Evolutionary conservation across 2,329 filamentous ascomycete species (phyloP).

Genomic region (Fusarium abutilonis): DNA sequence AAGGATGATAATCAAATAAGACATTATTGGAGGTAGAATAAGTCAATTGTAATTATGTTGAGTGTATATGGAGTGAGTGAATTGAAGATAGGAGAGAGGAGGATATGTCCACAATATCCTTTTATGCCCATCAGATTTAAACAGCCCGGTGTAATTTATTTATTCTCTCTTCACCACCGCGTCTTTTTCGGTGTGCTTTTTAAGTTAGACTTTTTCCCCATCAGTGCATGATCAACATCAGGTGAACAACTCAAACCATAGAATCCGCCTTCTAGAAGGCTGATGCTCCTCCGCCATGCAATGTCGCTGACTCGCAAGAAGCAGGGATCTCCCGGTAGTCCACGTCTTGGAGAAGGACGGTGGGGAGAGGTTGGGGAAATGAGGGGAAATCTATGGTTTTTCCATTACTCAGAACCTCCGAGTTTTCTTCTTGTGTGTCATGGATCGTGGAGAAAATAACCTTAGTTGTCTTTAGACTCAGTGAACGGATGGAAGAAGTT

Average conservation of each 20-base stretch:
- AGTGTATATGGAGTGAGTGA: background rate
- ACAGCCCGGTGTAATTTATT: no score
- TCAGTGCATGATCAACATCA: no score
- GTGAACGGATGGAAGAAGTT: background rate
- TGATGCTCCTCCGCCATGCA: background rate
- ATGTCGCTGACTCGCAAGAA: slow-evolving; percentile 9
- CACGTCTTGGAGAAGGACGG: slow-evolving; percentile 15
- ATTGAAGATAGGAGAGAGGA: no score
- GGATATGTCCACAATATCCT: no score
- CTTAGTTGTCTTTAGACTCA: slow-evolving; percentile 8
- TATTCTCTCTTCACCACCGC: no score
- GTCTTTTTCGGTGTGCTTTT: no score
- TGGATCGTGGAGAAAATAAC: slow-evolving; percentile 16
- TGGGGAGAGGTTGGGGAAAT: slow-evolving; percentile 34
- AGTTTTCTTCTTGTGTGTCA: slow-evolving; percentile 25
- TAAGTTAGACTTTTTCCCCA: no score
- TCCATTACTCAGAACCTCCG: slow-evolving; percentile 18
- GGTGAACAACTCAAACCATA: no score
- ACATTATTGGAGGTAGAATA: slow-evolving; percentile 20
- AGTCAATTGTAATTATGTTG: background rate
- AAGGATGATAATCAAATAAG: slow-evolving; percentile 1
- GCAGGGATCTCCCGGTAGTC: background rate
- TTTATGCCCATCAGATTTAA: no score
- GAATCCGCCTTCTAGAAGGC: no score
- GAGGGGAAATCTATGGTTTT: slow-evolving; percentile 19